These are phyloP conservation scores for Deinandra increscens DNA, from an alignment of 129 eudicot species.

Conservation along the genomic window DNA sequence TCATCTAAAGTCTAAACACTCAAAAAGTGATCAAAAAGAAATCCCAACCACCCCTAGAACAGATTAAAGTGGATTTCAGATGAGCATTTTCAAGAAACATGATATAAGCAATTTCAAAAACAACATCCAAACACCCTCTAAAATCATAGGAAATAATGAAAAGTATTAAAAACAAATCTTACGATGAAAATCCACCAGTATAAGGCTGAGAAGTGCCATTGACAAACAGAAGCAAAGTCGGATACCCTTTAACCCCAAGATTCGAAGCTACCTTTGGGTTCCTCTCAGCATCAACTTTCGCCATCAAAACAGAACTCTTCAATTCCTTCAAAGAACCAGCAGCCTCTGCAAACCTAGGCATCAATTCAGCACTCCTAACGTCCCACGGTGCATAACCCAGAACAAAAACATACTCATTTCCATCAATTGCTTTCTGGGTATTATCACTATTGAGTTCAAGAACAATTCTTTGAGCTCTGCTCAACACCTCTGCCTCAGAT, in stretches of 20 bases:
- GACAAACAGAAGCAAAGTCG: constrained; percentile 71
- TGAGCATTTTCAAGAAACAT: neutral
- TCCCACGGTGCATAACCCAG: constrained; percentile 96
- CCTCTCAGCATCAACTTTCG: constrained; percentile 78
- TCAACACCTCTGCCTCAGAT: constrained; percentile 70
- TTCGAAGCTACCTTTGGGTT: constrained; percentile 69
- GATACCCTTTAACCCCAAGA: constrained; percentile 86
- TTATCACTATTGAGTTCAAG: constrained; percentile 65
- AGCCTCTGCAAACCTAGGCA: constrained; percentile 96
- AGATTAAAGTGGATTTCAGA: neutral
- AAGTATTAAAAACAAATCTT: constrained; percentile 21
- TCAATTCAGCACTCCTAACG: constrained; percentile 78
- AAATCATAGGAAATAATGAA: neutral
- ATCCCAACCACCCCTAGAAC: neutral
- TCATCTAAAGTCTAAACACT: neutral
- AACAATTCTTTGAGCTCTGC: constrained; percentile 72
- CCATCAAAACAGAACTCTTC: constrained; percentile 45
- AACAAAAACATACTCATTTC: constrained; percentile 65
- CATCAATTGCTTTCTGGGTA: constrained; percentile 46
- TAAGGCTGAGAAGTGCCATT: constrained; percentile 72
- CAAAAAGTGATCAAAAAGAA: neutral
- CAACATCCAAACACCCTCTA: constrained; percentile 10
- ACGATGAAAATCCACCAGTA: constrained; percentile 81
- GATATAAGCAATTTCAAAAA: neutral
- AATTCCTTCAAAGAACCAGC: constrained; percentile 58